These are phyloP conservation scores for Boletus tylopilopsis DNA, from an alignment of 768 basidiomycete species.

Conservation along the genomic window DNA sequence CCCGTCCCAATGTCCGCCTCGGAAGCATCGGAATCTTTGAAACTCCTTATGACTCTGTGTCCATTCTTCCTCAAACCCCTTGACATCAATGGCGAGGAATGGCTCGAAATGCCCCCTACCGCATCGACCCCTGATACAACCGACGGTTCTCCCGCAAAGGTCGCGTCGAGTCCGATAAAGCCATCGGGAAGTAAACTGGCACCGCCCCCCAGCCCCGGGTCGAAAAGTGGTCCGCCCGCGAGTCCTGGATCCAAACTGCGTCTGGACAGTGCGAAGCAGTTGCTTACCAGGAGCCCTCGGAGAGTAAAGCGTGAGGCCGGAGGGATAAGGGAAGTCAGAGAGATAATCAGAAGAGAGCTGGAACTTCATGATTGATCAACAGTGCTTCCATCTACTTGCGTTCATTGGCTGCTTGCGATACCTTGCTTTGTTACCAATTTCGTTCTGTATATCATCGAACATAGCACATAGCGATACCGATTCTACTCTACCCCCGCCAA, in stretches of 20 bases:
- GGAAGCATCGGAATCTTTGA: constrained; percentile 73
- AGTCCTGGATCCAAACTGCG: constrained; percentile 52
- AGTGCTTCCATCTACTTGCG: constrained; percentile 29
- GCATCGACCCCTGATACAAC: constrained; percentile 14
- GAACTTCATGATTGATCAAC: constrained; percentile 55
- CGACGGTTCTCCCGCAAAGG: constrained; percentile 4
- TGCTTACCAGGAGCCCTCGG: constrained; percentile 68
- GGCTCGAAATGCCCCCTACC: constrained; percentile 46
- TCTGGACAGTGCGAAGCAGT: constrained; percentile 55
- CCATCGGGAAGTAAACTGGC: constrained; percentile 12
- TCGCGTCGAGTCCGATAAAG: constrained; percentile 38
- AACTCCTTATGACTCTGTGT: constrained; percentile 62
- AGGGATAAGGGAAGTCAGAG: constrained; percentile 74
- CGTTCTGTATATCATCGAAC: constrained; percentile 10
- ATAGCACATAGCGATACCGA: background rate
- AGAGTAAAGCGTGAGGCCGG: constrained; percentile 67
- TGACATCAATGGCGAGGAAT: constrained; percentile 53
- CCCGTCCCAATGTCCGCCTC: constrained; percentile 74
- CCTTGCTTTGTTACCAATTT: constrained; percentile 1
- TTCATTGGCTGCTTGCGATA: constrained; percentile 16
- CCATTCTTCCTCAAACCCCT: constrained; percentile 76
- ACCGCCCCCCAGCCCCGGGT: constrained; percentile 39
- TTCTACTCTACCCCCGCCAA: constrained; percentile 16
- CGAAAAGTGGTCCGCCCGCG: constrained; percentile 33
- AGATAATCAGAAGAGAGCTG: constrained; percentile 76